A percentile compares a stretch with the other conserved stretches of the same genome.
Conservation (phyloP, 768 basidiomycete species). For the Tremella yokohamensis region DNA sequence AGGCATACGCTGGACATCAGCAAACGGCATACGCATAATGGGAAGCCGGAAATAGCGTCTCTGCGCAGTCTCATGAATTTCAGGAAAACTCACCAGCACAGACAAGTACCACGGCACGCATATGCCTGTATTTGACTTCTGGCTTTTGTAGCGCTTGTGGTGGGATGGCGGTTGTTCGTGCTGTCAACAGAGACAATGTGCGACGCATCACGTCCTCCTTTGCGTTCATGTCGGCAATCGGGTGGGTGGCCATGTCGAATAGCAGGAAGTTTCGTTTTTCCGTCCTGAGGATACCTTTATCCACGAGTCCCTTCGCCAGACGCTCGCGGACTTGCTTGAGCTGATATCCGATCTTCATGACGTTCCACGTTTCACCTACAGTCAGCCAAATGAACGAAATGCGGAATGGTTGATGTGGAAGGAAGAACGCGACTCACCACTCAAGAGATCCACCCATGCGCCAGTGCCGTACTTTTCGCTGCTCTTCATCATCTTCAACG, state of each 20-base stretch:
- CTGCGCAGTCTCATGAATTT: background rate
- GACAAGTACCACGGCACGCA: conserved; percentile 77
- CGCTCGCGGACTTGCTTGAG: conserved; percentile 97
- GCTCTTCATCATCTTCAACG: conserved; percentile 88
- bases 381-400: background rate
- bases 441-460: conserved; percentile 90
- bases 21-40: too few species aligned
- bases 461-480: conserved; percentile 75
- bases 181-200: conserved; percentile 71
- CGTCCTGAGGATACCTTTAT: conserved; percentile 97
- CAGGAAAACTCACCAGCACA: conserved; percentile 57
- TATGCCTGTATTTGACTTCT: conserved; percentile 71
- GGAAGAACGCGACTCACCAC: conserved; percentile 60
- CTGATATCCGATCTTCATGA: conserved; percentile 99
- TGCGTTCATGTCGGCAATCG: conserved; percentile 84
- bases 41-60: too few species aligned
- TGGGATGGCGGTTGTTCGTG: conserved; percentile 76
- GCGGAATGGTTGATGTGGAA: background rate
- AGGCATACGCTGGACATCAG: conserved; percentile 68
- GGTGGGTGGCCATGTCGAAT: conserved; percentile 99
- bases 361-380: conserved; percentile 99
- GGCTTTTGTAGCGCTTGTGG: conserved; percentile 67
- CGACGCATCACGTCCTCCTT: conserved; percentile 81
- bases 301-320: conserved; percentile 91
- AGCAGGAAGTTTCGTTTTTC: conserved; percentile 98